Conservation (phyloP, 192 early-diverging fungal genomes). For the Glomus cerebriforme region DNA sequence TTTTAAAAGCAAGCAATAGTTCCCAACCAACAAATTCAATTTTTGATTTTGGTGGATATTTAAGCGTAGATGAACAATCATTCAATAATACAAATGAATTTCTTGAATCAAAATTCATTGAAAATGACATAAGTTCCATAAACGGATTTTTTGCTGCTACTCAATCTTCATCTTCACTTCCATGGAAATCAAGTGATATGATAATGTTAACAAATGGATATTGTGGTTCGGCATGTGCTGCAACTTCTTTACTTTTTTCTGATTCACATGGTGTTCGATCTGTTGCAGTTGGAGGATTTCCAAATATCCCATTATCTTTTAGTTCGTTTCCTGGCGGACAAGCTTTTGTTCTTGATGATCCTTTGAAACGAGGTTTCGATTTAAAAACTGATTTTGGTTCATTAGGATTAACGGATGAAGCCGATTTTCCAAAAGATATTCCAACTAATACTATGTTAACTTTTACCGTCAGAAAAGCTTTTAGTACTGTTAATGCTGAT, state of each 20-base stretch:
- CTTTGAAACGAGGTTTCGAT: not conserved
- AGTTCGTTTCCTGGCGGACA: slow-evolving; percentile 42
- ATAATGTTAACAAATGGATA: slow-evolving; percentile 45
- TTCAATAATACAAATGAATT: not conserved
- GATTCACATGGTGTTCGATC: slow-evolving; percentile 42
- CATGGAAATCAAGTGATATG: slow-evolving; percentile 42
- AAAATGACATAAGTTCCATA: not conserved
- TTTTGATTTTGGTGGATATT: slow-evolving; percentile 37
- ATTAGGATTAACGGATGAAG: not conserved
- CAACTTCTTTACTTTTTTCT: slow-evolving; percentile 40
- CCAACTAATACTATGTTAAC: not conserved
- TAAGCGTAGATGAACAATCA: slow-evolving; percentile 14
- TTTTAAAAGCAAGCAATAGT: slow-evolving; percentile 28
- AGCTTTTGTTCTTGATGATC: not conserved
- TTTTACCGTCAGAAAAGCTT: not conserved
- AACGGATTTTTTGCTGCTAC: not conserved
- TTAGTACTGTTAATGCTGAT: not conserved
- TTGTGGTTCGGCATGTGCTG: slow-evolving; percentile 43
- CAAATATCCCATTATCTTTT: slow-evolving; percentile 37
- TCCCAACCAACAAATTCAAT: not conserved
- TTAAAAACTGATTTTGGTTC: not conserved
- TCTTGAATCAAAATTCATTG: not conserved
- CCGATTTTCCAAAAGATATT: not conserved
- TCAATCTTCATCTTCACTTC: slow-evolving; percentile 26
- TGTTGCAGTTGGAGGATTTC: slow-evolving; percentile 39